Base-by-base conservation (phyloP, 331 rosid species). In the Arachis monticola region DNA sequence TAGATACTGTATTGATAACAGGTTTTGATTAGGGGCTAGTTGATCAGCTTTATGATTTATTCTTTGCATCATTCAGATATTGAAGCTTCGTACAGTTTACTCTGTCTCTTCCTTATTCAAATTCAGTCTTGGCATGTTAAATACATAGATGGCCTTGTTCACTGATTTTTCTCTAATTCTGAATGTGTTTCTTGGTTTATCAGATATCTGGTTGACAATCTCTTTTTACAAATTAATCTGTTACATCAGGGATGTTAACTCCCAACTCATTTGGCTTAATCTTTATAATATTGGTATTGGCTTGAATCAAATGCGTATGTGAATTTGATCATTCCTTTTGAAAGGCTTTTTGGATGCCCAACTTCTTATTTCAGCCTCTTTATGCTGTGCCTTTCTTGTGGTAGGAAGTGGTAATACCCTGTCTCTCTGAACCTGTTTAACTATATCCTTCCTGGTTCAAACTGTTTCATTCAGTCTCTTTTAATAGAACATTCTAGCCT, bases 21-120 rank as follows among this genome's bases (percentile, higher is more conserved):
- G 77, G n/a, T 76, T 71, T 72, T 67, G 56, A 27, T 55, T 76
- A 79, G 77, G 64, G 68, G 35, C 4, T 68, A 68, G 77, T 65
- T 52, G 60, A 47, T 82, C 45, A 50, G 52, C 51, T 51, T 63
- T 70, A 62, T 52, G 13, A n/a, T 52, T 52, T 55, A 12, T 52
- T 52, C 17, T 13, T 60, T 77, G 74, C 77, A 67, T 61, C 53
- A 27, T 69, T 80, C 56, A 67, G 22, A 35, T 69, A 53, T 51
- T 59, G 64, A 58, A 65, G 50, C 32, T 69, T 76, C 47, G 61
- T 38, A 51, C 52, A 14, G 63, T 27, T 27, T 52, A 5, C 0
- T 62, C 65, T 42, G 38, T 46, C 64, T 74, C 56, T 80, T 42
- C 27, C 66, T 59, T 38, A 4, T 60, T 65, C 64, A 47, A 40